Base-by-base conservation (phyloP, 805 yeast genomes). In the Candida berthetii region DNA sequence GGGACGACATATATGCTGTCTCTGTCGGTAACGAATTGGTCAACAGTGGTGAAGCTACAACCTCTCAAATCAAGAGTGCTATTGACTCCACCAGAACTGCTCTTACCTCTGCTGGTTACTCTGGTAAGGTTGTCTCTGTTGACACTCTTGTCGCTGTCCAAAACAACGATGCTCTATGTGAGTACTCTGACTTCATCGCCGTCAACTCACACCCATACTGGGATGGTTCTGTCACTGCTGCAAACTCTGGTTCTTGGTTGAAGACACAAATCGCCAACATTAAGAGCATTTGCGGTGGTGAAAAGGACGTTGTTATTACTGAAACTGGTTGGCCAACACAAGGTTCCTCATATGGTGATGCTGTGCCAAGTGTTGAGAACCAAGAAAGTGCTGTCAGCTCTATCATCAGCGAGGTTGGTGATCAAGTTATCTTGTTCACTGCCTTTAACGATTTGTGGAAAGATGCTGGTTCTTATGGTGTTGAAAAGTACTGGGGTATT, bases 281-380 rank as follows among this genome's bases (percentile, higher is more conserved):
- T 43, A 61, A 68, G 49, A 46, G 58, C 34, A 60, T 57, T 17
- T 80, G 85, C 56, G 76, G 77, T 42, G 63, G 64, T 45, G 46
- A 52, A 27, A 78, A 79, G 58, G 49, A 55, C 16, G 62, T 60
- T 13, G 60, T 79, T 46, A 68, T 80, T 48, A 68, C 79, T 42
- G 87, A 80, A 63, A 72, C 83, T 39, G 87, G 87, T 34, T 80
- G 87, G 87, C 87, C 86, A 52, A 71, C 82, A 14, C 53, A 68
- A 51, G 86, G 87, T 54, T 58, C 66, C 47, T 52, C 71, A 43
- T 73, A 67, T 50, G 81, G 80, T 43, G 46, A 48, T 37, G 78
- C 80, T 49, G 78, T 78, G 29, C 85, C 85, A 36, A 74, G 80
- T 18, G 49, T 49, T 27, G 58, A 50, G 4, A 75, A 80, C 65